phyloP scores from a whole-genome alignment of 1,284 basidiomycete genomes.

The Neonothopanus nambi region DNA sequence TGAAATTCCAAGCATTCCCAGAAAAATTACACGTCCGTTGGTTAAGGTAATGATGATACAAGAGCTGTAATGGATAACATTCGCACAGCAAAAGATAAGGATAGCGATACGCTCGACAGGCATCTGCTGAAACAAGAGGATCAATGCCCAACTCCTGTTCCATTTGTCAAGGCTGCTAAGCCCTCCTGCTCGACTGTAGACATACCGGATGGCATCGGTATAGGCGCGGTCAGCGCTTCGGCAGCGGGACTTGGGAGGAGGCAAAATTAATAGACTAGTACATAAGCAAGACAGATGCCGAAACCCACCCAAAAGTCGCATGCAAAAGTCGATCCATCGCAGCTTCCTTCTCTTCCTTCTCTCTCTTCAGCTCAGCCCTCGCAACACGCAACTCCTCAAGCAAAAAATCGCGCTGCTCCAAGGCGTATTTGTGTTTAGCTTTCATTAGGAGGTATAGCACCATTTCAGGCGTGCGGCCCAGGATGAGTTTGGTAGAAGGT shows the following conservation, averaged over 20 bases:
- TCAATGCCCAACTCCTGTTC: background rate
- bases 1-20: too few species aligned
- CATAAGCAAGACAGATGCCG: conserved; percentile 1
- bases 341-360: conserved; percentile 55
- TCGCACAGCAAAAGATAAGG: too few species aligned
- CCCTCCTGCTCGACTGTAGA: background rate
- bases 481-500: conserved; percentile 55
- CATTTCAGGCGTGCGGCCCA: conserved; percentile 60
- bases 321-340: conserved; percentile 54
- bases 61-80: too few species aligned
- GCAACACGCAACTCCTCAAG: conserved; percentile 61
- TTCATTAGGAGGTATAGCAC: conserved; percentile 77
- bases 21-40: too few species aligned
- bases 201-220: conserved; percentile 21
- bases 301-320: conserved; percentile 51
- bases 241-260: conserved; percentile 24
- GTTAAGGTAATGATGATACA: too few species aligned
- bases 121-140: too few species aligned
- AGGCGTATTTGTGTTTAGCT: conserved; percentile 65
- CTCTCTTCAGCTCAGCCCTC: conserved; percentile 50
- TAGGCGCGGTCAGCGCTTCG: conserved; percentile 26
- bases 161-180: background rate
- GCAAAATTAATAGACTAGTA: conserved; percentile 2
- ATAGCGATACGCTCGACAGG: too few species aligned
- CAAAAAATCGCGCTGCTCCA: conserved; percentile 62